Conservation (phyloP, 192 early-diverging fungal genomes). For the Lunasporangiospora selenospora region DNA sequence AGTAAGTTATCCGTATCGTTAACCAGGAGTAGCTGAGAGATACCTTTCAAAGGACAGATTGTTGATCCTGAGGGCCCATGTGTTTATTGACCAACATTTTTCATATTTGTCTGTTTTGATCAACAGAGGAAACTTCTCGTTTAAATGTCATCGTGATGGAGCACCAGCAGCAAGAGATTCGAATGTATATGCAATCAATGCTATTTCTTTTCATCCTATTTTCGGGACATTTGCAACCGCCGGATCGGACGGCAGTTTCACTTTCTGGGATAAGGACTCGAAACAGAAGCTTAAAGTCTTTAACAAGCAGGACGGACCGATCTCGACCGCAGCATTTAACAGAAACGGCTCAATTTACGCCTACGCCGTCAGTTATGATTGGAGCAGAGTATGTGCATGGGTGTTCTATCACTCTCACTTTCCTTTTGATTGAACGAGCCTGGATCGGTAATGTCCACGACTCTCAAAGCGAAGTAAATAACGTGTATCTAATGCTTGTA, state of each 20-base stretch:
- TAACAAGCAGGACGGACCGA: slow-evolving; percentile 65
- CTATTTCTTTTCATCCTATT: slow-evolving; percentile 79
- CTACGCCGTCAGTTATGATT: slow-evolving; percentile 91
- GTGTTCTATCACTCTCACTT: no score
- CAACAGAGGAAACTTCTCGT: slow-evolving; percentile 80
- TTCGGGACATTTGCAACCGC: slow-evolving; percentile 94
- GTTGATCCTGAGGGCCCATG: not conserved
- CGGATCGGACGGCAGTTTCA: slow-evolving; percentile 86
- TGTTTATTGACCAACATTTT: not conserved
- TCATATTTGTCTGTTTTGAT: slow-evolving; percentile 5
- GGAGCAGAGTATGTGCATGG: slow-evolving; percentile 81
- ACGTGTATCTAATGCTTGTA: no score
- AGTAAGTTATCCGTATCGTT: slow-evolving; percentile 54
- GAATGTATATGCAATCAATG: slow-evolving; percentile 75
- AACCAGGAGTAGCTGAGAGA: not conserved
- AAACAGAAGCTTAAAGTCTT: slow-evolving; percentile 86
- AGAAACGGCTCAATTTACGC: slow-evolving; percentile 88
- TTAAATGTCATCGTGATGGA: slow-evolving; percentile 92
- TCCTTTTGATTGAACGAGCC: no score
- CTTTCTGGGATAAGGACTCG: slow-evolving; percentile 97
- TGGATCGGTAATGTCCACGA: no score
- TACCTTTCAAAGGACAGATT: not conserved
- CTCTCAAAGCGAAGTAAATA: no score
- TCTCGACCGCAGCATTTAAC: slow-evolving; percentile 80
- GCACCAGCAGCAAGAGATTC: slow-evolving; percentile 50